A percentile compares a stretch with the other conserved stretches of the same genome.
phyloP scores from a whole-genome alignment of 495 filamentous ascomycete genomes.

The Pseudevernia furfuracea region DNA sequence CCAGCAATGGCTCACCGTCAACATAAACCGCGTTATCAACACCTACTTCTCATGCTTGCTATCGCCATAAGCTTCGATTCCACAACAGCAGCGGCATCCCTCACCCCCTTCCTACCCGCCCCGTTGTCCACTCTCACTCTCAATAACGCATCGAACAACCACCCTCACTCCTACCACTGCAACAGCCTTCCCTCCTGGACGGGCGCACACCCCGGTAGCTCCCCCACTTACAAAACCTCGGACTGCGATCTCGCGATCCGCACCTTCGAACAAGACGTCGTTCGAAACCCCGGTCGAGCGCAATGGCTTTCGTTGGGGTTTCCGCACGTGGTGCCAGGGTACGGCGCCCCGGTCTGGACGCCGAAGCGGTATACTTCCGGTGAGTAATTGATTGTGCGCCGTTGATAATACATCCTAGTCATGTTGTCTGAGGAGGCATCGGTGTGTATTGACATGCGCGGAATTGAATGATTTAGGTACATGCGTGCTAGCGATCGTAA shows the following conservation, averaged over 20 bases:
- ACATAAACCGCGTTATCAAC: background rate
- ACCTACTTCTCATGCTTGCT: background rate
- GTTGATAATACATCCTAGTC: too few relatives aligned
- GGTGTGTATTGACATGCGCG: background rate
- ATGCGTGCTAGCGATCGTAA: conserved; percentile 1
- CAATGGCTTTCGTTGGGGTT: background rate
- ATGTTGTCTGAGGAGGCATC: background rate
- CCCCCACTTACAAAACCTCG: background rate
- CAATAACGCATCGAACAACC: background rate
- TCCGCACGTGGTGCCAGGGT: background rate
- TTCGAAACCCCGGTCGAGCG: background rate
- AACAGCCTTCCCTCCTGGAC: background rate
- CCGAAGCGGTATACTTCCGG: background rate
- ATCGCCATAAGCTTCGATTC: background rate
- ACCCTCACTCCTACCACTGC: background rate
- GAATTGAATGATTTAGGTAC: background rate
- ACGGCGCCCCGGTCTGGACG: background rate
- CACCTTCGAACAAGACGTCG: background rate
- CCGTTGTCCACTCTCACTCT: background rate
- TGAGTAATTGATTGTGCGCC: background rate
- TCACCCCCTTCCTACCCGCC: background rate
- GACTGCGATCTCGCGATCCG: background rate
- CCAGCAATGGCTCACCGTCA: background rate
- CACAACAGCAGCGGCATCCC: background rate
- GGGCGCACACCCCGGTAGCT: background rate